Conservation (phyloP, 108 stramenopile genomes). For the Aurantiochytrium sp. region DNA sequence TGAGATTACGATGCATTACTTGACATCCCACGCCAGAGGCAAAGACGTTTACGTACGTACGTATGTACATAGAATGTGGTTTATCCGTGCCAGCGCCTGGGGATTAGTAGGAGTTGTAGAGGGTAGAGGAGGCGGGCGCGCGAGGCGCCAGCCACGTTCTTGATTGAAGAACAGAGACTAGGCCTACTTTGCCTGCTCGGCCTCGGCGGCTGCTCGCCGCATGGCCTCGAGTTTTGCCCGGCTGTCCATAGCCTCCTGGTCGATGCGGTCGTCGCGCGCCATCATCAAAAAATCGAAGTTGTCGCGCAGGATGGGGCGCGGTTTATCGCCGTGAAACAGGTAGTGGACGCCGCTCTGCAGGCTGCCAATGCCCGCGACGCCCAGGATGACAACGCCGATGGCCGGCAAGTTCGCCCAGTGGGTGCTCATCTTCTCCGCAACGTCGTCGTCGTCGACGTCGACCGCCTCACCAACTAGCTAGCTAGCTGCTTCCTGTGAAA, state of each 20-base stretch:
- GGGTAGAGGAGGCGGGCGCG: no score
- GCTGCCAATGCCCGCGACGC: background rate
- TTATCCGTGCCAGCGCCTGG: no score
- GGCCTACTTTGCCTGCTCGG: background rate
- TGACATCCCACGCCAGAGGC: no score
- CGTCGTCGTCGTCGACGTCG: no score
- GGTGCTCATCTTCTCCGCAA: background rate
- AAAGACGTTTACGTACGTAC: no score
- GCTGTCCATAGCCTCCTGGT: background rate
- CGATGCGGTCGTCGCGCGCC: background rate
- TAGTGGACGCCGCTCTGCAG: background rate
- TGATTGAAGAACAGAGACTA: no score
- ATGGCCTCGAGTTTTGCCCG: no score
- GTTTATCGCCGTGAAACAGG: slow-evolving; percentile 11
- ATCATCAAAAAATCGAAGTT: slow-evolving; percentile 27
- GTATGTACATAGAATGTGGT: no score
- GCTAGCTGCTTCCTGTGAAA: background rate
- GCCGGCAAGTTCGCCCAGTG: background rate
- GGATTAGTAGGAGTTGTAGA: no score
- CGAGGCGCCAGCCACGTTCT: no score
- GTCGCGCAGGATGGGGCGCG: slow-evolving; percentile 22
- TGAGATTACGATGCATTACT: no score
- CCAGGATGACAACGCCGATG: background rate
- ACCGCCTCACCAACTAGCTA: background rate
- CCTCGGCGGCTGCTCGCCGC: background rate